Evolutionary conservation across 352 stramenopile species (phyloP).

Genomic region (Globisporangium parvum): DNA sequence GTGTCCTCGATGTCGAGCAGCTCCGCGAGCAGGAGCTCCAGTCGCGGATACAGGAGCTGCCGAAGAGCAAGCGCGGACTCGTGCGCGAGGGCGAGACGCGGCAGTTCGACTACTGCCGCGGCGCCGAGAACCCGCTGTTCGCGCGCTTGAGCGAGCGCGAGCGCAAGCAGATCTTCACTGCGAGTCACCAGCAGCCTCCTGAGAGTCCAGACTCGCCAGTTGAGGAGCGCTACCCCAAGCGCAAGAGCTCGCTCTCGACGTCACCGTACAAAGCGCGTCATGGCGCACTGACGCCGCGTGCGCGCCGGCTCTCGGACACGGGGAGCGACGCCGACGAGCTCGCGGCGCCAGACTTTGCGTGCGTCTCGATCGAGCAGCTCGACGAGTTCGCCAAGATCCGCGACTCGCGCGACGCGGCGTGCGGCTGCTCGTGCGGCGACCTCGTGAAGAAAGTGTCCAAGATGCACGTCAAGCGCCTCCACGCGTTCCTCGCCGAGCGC

Average conservation of each 20-base stretch:
- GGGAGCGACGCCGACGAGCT: constrained; percentile 5
- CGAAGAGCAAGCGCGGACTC: constrained; percentile 46
- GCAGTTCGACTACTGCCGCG: constrained; percentile 78
- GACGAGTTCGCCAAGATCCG: constrained; percentile 79
- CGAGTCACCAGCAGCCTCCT: constrained; percentile 22
- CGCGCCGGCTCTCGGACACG: constrained; percentile 3
- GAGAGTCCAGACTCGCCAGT: constrained; percentile 2
- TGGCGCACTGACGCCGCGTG: constrained; percentile 13
- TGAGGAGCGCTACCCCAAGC: neutral
- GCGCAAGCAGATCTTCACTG: constrained; percentile 62
- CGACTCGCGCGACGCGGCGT: constrained; percentile 66
- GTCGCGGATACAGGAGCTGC: constrained; percentile 48
- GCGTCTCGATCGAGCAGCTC: constrained; percentile 75
- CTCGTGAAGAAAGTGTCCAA: constrained; percentile 78
- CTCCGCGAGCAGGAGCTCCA: constrained; percentile 42
- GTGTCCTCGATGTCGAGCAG: constrained; percentile 63
- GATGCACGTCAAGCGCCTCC: constrained; percentile 83
- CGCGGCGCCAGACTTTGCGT: constrained; percentile 57
- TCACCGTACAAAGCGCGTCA: constrained; percentile 11
- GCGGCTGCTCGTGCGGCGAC: constrained; percentile 77
- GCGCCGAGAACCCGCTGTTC: constrained; percentile 75
- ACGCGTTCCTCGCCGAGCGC: constrained; percentile 53
- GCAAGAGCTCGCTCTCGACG: constrained; percentile 15
- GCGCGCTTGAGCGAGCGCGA: constrained; percentile 58
- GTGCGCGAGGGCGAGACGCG: constrained; percentile 66